Evolutionary conservation across 2,329 filamentous ascomycete genomes (phyloP), one percentile per base, ranked within the genome.

Genomic region (Tolypocladium ovalisporum): DNA sequence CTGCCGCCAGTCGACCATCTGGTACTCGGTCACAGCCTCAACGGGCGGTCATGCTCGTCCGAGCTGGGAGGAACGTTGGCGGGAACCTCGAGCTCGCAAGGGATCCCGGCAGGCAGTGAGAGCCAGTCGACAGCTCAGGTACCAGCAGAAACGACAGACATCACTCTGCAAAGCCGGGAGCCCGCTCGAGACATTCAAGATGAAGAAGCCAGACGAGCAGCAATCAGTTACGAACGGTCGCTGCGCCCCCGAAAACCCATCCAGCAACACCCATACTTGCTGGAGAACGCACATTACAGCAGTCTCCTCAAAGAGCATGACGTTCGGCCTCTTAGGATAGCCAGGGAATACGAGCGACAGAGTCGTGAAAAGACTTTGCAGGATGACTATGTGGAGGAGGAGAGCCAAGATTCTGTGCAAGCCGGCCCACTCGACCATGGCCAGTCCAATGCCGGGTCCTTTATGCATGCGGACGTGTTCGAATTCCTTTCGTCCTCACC

Each of bases 171-270:
- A 19, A 54, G 13, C 32, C n/a, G n/a, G 19, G 37, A n/a, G 8
- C n/a, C n/a, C 15, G 34, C 34, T 24, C 32, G 17, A 56, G 44
- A 44, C 27, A 29, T 19, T 54, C 7, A 57, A 9, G 55, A 58
- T 15, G 57, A 60, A 52, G 62, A 62, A 42, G 64, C 62, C 22
- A 60, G 59, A 36, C 67, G 67, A 56, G 59, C 63, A 15, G 64
- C 68, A 7, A 63, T 72, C 34, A 70, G 69, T 15, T 68, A 73
- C 52, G 73, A 76, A 59, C 75, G 81, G 37, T 81, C 78, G 4
- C 69, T 85, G n/a, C 75, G 82, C 8, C 80, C 80, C 1, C 76
- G 82, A 24, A 85, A 84, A 59, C 81, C 81, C 1, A 84, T 84
- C 8, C 82, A 85, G 64, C 74, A 84, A 63, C 80, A 83, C 51